A percentile compares a stretch with the other conserved stretches of the same genome.
These are phyloP conservation scores for Pseudogymnoascus sp. DNA, from an alignment of 2,329 filamentous ascomycete species.

Conservation along the genomic window DNA sequence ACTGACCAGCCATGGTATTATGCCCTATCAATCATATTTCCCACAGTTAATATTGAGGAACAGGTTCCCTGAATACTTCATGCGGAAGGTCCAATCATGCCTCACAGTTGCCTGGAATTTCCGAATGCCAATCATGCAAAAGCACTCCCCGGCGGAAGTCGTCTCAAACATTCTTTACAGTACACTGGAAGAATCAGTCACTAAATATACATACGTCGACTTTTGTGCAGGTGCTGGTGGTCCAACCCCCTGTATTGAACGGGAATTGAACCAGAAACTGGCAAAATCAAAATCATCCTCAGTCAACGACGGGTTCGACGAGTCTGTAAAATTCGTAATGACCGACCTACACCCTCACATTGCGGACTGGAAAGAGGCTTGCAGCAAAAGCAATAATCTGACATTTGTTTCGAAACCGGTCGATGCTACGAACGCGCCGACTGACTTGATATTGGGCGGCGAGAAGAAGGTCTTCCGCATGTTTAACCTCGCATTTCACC, in stretches of 20 bases:
- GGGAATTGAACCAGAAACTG: constrained; percentile 45
- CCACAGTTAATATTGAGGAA: constrained; percentile 13
- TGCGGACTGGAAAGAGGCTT: constrained; percentile 49
- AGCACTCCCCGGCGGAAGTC: constrained; percentile 49
- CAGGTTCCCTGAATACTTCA: constrained; percentile 61
- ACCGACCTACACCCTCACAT: constrained; percentile 61
- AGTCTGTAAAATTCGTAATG: constrained; percentile 50
- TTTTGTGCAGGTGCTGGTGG: constrained; percentile 71
- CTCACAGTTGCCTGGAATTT: constrained; percentile 58
- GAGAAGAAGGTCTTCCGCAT: constrained; percentile 55
- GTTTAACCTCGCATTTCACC: constrained; percentile 70
- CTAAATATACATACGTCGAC: constrained; percentile 60
- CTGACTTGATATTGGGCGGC: constrained; percentile 31
- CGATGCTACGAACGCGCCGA: constrained; percentile 57
- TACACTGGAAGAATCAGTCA: constrained; percentile 41
- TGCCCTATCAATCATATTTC: constrained; percentile 12
- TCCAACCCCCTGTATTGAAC: constrained; percentile 59
- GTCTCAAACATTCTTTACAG: constrained; percentile 50
- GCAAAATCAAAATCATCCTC: constrained; percentile 16
- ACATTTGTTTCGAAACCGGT: constrained; percentile 54
- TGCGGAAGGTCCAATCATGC: constrained; percentile 56
- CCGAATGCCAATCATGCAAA: constrained; percentile 50
- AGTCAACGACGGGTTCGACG: constrained; percentile 13
- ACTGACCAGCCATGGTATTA: constrained; percentile 57
- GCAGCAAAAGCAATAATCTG: constrained; percentile 45